A percentile compares a stretch with the other conserved stretches of the same genome.
Evolutionary conservation across 2,329 filamentous ascomycete genomes (phyloP).

Genomic region (Raffaelea ambrosiae): DNA sequence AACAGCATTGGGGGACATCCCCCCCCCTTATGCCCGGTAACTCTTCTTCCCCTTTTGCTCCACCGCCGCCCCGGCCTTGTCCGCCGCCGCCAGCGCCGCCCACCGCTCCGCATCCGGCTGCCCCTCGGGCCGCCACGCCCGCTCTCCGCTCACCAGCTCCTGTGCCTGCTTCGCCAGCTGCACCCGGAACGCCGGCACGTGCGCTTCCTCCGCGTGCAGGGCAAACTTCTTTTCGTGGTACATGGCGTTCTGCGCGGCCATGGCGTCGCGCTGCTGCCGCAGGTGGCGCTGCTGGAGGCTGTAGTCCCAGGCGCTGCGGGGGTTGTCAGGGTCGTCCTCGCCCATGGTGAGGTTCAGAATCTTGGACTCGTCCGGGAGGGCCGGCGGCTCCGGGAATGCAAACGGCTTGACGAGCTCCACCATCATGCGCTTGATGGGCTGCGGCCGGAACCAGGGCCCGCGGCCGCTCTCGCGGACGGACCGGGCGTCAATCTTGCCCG

Average conservation of each 20-base stretch:
- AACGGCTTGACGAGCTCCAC: slow-evolving; percentile 84
- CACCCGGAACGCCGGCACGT: slow-evolving; percentile 28
- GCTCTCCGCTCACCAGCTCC: slow-evolving; percentile 50
- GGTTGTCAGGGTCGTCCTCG: slow-evolving; percentile 10
- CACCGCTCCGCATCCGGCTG: slow-evolving; percentile 36
- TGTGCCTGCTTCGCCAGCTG: slow-evolving; percentile 51
- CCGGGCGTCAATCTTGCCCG: background rate
- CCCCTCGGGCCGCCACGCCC: slow-evolving; percentile 48
- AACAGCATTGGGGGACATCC: no score
- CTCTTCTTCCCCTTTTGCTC: background rate
- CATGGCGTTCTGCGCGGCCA: slow-evolving; percentile 17
- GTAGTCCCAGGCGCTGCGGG: slow-evolving; percentile 51
- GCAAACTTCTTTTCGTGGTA: slow-evolving; percentile 6
- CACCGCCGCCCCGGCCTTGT: slow-evolving; percentile 15
- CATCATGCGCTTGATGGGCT: slow-evolving; percentile 83
- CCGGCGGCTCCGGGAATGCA: slow-evolving; percentile 61
- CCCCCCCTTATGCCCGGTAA: no score
- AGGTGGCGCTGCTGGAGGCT: no score
- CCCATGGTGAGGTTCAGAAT: background rate
- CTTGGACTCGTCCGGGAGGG: slow-evolving; percentile 1
- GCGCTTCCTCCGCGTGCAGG: slow-evolving; percentile 22
- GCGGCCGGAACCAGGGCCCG: slow-evolving; percentile 60
- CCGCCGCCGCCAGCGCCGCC: slow-evolving; percentile 25
- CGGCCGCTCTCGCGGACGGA: slow-evolving; percentile 9
- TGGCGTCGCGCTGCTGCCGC: slow-evolving; percentile 20